Evolutionary conservation across 257 asterid species (phyloP).

Genomic region (Jacaranda copaia): DNA sequence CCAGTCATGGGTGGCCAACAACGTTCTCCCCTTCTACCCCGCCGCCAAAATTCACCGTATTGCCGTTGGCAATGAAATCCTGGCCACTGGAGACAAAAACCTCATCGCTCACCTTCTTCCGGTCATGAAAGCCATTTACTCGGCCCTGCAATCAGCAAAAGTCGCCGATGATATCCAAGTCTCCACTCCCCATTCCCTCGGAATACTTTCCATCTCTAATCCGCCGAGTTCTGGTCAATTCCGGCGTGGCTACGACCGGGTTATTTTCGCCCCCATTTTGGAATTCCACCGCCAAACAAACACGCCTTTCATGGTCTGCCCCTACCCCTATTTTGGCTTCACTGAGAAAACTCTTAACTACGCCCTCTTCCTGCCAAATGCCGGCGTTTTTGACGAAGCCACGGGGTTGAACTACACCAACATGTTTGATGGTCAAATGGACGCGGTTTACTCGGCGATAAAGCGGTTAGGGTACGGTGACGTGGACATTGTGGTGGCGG

Average conservation of each 20-base stretch:
- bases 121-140: slow-evolving; percentile 51
- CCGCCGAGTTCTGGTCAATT: slow-evolving; percentile 53
- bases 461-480: slow-evolving; percentile 56
- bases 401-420: slow-evolving; percentile 50
- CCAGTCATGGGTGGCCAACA: slow-evolving; percentile 36
- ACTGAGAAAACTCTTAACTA: slow-evolving; percentile 29
- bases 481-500: slow-evolving; percentile 59
- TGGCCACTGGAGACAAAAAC: slow-evolving; percentile 38
- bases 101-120: slow-evolving; percentile 45
- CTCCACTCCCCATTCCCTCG: slow-evolving; percentile 53
- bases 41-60: slow-evolving; percentile 41
- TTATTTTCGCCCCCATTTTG: slow-evolving; percentile 43
- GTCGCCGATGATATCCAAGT: slow-evolving; percentile 40
- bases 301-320: slow-evolving; percentile 59
- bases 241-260: slow-evolving; percentile 47
- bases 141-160: slow-evolving; percentile 44
- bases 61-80: slow-evolving; percentile 49
- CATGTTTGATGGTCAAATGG: slow-evolving; percentile 57
- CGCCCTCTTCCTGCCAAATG: slow-evolving; percentile 54
- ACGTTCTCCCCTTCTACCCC: slow-evolving; percentile 42
- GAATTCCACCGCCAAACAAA: slow-evolving; percentile 51
- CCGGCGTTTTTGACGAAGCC: slow-evolving; percentile 42
- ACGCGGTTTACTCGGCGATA: slow-evolving; percentile 57
- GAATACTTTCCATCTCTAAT: slow-evolving; percentile 42
- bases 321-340: slow-evolving; percentile 55